Base-by-base conservation (phyloP, 371 early-diverging fungal species). In the Mucor lusitanicus region DNA sequence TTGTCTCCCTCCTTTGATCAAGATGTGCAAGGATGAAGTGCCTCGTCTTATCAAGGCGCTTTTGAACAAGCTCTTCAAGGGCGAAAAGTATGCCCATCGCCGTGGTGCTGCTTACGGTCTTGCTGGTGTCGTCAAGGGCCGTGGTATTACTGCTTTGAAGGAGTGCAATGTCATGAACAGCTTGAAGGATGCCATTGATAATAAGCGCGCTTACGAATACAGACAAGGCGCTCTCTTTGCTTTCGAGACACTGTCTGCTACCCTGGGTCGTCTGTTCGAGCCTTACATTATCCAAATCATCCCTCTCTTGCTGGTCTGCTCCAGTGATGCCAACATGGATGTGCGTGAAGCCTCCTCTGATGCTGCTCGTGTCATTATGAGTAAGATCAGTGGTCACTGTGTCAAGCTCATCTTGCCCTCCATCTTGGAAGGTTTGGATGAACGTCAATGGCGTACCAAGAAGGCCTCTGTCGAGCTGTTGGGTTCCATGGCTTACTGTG, bases 21-120 rank as follows among this genome's bases (percentile, higher is more conserved):
- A 93, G 74, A 84, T 82, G 63, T 81, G 89, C 61, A 85, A 84
- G 65, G 84, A 84, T 3, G 85, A 84, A 32, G 89, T 90, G 1
- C 88, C 91, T 23, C 70, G 72, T 3, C 79, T 95, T 42, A 75
- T 94, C 55, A 81, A 89, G 58, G 59, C 75, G 32, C 78, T 97
- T n/a, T 76, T 94, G 68, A 81, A 92, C 17, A 87, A 84, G 65
- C 68, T 93, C 17, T 90, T 91, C 76, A 83, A 87, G 50, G 86
- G 89, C 21, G 87, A 85, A 62, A 92, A 90, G 74, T 98, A 96
- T 72, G 95, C 94, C 19, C 86, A 88, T 57, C 91, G 98, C 19
- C 92, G 97, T 44, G 99, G 99, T 57, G 95, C 95, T 19, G 99
- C 99, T 3, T 99, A 93, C 74, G 99, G 98, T 65, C 77, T 98